Evolutionary conservation across 176 grass and related monocot genomes (phyloP).

Genomic region (Musa itinerans): DNA sequence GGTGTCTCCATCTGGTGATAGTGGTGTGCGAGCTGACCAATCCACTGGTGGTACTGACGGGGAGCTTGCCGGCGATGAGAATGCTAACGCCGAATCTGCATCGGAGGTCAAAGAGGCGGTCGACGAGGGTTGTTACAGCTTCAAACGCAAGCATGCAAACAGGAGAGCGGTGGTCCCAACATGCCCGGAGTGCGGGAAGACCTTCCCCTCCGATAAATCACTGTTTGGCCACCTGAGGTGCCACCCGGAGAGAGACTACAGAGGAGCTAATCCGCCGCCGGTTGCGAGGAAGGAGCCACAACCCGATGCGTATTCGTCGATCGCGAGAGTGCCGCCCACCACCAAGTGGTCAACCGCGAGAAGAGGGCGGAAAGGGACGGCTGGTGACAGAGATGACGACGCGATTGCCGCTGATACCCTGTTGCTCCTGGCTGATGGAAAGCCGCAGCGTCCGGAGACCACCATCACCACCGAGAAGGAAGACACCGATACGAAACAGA

Average conservation of each 20-base stretch:
- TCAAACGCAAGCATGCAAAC: background rate
- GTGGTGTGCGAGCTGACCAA: too few species aligned
- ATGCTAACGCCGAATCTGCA: background rate
- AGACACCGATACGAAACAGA: background rate
- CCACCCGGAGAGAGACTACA: conserved; percentile 6
- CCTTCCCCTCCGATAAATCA: background rate
- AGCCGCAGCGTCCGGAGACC: background rate
- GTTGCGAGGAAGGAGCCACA: background rate
- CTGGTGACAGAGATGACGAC: background rate
- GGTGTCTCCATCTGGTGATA: background rate
- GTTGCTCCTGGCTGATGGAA: background rate
- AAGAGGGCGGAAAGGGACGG: background rate
- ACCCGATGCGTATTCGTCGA: background rate
- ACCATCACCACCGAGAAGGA: background rate
- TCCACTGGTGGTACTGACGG: too few species aligned
- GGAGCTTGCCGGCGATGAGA: too few species aligned
- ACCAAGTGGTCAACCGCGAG: background rate
- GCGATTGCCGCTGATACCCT: background rate
- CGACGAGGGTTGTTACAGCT: background rate
- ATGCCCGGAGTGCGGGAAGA: conserved; percentile 2
- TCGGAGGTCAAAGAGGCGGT: background rate
- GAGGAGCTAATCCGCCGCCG: background rate
- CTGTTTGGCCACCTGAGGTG: conserved; percentile 13
- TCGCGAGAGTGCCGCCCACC: background rate
- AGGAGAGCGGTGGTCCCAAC: background rate